A percentile compares a stretch with the other conserved stretches of the same genome.
Evolutionary conservation across 2,329 filamentous ascomycete genomes (phyloP).

Genomic region (Aspergillus uvarum): DNA sequence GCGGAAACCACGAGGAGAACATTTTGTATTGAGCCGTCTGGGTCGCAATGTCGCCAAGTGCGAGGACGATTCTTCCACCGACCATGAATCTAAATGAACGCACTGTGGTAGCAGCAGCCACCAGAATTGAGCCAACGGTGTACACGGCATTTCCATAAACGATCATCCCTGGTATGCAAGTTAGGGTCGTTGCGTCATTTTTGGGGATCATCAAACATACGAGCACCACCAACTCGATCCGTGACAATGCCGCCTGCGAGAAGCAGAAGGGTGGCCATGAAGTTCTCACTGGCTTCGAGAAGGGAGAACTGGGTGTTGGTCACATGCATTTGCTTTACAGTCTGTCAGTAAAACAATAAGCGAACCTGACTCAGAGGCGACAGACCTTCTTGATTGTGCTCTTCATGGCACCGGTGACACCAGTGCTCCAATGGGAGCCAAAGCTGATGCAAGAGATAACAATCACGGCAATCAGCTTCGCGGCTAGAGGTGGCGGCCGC

Average conservation of each 20-base stretch:
- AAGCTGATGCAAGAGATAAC: slow-evolving; percentile 53
- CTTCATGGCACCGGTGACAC: slow-evolving; percentile 62
- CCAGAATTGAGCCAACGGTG: slow-evolving; percentile 57
- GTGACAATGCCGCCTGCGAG: slow-evolving; percentile 57
- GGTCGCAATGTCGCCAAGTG: slow-evolving; percentile 63
- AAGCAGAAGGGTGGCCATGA: slow-evolving; percentile 60
- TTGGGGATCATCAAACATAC: slow-evolving; percentile 25
- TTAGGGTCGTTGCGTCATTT: neutral
- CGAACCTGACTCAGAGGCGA: neutral
- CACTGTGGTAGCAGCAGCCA: slow-evolving; percentile 57
- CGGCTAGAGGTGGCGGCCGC: slow-evolving; percentile 27
- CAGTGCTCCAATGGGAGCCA: slow-evolving; percentile 60
- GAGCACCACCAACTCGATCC: slow-evolving; percentile 59
- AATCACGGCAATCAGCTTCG: slow-evolving; percentile 48
- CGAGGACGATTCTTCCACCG: slow-evolving; percentile 54
- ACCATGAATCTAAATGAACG: slow-evolving; percentile 63
- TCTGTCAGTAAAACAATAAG: neutral
- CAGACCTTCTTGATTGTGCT: slow-evolving; percentile 59
- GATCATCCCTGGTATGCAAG: slow-evolving; percentile 46
- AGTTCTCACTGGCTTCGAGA: slow-evolving; percentile 61
- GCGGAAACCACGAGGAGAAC: slow-evolving; percentile 65
- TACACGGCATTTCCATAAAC: slow-evolving; percentile 63
- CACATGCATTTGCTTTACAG: slow-evolving; percentile 51
- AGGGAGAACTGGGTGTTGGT: slow-evolving; percentile 61
- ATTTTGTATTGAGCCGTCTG: slow-evolving; percentile 66